A percentile compares a stretch with the other conserved stretches of the same genome.
phyloP scores from a whole-genome alignment of 192 early-diverging fungal genomes.

The Helicostylum pulchrum region DNA sequence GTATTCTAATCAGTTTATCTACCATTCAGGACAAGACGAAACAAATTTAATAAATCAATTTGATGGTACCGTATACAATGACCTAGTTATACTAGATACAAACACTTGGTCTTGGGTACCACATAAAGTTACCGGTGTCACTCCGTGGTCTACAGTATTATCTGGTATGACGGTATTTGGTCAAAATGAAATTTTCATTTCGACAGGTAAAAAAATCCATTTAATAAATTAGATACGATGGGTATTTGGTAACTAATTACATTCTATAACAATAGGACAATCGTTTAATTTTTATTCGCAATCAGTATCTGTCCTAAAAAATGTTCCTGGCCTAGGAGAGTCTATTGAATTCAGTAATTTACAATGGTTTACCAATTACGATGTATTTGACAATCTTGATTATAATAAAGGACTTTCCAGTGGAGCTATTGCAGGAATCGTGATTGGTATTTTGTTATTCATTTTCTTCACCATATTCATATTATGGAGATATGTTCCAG shows the following conservation, averaged over 20 bases:
- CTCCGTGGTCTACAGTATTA: not conserved
- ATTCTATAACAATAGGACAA: not conserved
- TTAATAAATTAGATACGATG: not conserved
- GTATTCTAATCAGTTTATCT: not conserved
- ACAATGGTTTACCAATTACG: slow-evolving; percentile 8
- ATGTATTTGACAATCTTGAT: not conserved
- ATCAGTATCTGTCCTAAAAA: not conserved
- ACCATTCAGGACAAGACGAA: not conserved
- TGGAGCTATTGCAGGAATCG: not conserved
- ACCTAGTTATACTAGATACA: slow-evolving; percentile 9
- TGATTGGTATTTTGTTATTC: not conserved
- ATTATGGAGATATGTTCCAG: not conserved
- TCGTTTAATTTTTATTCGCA: not conserved
- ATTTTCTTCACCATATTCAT: not conserved
- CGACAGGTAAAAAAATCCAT: no score
- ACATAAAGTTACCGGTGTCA: no score
- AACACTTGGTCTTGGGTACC: slow-evolving; percentile 4
- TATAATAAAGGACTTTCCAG: not conserved
- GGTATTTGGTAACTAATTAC: not conserved
- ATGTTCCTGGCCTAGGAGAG: not conserved
- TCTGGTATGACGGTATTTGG: not conserved
- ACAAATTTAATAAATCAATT: not conserved
- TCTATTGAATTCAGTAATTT: slow-evolving; percentile 1
- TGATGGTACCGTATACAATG: not conserved
- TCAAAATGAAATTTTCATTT: no score